These are phyloP conservation scores for Tilletia walkeri DNA, from an alignment of 1,284 basidiomycete species.

Conservation along the genomic window DNA sequence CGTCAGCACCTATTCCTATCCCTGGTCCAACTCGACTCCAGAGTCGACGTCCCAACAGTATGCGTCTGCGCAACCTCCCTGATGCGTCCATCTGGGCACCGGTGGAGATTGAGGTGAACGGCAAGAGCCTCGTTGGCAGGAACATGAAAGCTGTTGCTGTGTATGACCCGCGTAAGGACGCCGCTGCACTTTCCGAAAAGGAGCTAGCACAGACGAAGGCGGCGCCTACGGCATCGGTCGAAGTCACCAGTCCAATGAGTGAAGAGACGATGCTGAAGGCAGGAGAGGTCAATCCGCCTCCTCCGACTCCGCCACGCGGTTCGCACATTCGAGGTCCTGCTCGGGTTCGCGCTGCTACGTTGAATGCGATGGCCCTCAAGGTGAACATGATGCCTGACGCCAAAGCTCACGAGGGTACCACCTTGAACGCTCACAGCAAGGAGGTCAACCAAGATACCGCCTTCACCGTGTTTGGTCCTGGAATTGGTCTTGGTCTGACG, in stretches of 20 bases:
- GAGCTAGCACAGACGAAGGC: too few species aligned
- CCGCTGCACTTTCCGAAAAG: too few species aligned
- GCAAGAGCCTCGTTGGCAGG: constrained; percentile 10
- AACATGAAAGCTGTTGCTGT: constrained; percentile 18
- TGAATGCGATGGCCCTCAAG: constrained; percentile 8
- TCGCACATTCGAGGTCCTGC: not conserved
- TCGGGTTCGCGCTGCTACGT: not conserved
- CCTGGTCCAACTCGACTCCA: constrained; percentile 10
- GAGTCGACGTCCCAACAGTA: constrained; percentile 12
- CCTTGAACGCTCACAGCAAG: not conserved
- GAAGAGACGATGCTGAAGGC: not conserved
- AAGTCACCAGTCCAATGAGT: too few species aligned
- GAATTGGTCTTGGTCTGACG: constrained; percentile 2
- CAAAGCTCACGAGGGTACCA: constrained; percentile 9
- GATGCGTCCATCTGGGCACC: constrained; percentile 18
- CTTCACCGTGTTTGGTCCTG: not conserved
- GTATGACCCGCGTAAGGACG: constrained; percentile 10
- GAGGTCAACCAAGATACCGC: not conserved
- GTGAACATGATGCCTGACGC: constrained; percentile 1
- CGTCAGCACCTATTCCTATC: not conserved
- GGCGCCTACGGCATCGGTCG: too few species aligned
- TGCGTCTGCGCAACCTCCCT: constrained; percentile 12
- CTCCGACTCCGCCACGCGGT: constrained; percentile 1
- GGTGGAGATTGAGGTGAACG: constrained; percentile 20
- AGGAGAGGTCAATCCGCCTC: not conserved